These are phyloP conservation scores for Rutstroemia sp. DNA, from an alignment of 2,329 filamentous ascomycete genomes.

Conservation along the genomic window DNA sequence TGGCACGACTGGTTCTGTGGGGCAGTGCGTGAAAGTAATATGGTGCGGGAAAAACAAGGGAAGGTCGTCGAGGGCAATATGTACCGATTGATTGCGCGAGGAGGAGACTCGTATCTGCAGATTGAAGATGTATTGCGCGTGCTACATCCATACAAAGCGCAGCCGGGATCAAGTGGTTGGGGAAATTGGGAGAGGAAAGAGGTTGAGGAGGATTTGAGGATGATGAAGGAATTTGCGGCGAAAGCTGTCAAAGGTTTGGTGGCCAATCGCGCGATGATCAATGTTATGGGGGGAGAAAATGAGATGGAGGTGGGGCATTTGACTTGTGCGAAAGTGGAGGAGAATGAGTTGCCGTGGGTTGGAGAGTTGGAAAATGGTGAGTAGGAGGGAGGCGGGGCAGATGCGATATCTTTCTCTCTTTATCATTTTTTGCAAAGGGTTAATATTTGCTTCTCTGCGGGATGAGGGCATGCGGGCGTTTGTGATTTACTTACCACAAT, in stretches of 20 bases:
- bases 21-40: background rate
- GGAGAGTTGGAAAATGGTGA: background rate
- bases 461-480: no score
- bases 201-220: constrained; percentile 14
- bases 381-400: background rate
- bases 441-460: background rate
- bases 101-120: constrained; percentile 19
- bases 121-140: background rate
- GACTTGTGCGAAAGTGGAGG: constrained; percentile 19
- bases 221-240: constrained; percentile 19
- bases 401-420: background rate
- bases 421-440: background rate
- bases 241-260: constrained; percentile 13
- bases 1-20: constrained; percentile 24
- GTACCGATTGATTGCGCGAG: constrained; percentile 19
- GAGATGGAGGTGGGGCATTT: constrained; percentile 17
- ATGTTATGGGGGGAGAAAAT: constrained; percentile 3
- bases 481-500: background rate
- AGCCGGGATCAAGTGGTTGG: background rate
- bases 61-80: background rate
- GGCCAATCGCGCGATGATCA: constrained; percentile 19
- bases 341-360: constrained; percentile 21
- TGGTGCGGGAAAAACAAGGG: background rate
- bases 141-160: background rate
- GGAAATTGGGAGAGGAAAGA: constrained; percentile 1